Conservation (phyloP, 2,329 filamentous ascomycete genomes). For the Penicillium sp. region DNA sequence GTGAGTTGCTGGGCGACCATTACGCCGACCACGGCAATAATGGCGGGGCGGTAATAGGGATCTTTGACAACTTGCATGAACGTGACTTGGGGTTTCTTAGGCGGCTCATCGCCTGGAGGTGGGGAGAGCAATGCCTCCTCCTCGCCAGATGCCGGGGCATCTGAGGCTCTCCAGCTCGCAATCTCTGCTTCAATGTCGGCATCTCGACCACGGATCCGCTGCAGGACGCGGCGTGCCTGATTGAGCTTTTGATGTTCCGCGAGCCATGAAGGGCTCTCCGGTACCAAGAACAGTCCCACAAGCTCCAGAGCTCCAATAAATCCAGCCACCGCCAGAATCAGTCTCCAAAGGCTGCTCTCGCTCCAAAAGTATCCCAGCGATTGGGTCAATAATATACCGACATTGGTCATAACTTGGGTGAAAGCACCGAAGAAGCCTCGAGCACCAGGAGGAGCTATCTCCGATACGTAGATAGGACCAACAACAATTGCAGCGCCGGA, state of each 20-base stretch:
- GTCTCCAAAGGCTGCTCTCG: conserved; percentile 73
- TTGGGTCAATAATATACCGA: conserved; percentile 83
- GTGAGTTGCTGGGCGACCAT: conserved; percentile 93
- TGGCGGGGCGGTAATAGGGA: conserved; percentile 66
- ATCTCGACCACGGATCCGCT: conserved; percentile 69
- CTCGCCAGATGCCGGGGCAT: conserved; percentile 51
- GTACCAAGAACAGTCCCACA: conserved; percentile 69
- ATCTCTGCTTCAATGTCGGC: conserved; percentile 73
- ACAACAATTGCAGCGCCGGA: conserved; percentile 89
- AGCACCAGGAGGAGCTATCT: conserved; percentile 73
- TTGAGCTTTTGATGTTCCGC: conserved; percentile 63
- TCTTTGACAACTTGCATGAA: conserved; percentile 65
- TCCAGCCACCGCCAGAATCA: conserved; percentile 74
- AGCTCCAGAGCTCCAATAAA: conserved; percentile 66
- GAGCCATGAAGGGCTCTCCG: conserved; percentile 86
- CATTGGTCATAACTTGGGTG: conserved; percentile 91
- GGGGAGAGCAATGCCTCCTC: conserved; percentile 65
- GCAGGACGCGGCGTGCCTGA: conserved; percentile 66
- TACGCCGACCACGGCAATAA: conserved; percentile 80
- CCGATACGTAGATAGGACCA: conserved; percentile 90
- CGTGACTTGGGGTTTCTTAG: conserved; percentile 65
- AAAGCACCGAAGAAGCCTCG: conserved; percentile 75
- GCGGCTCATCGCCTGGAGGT: conserved; percentile 61
- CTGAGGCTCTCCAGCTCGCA: conserved; percentile 53
- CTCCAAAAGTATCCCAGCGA: conserved; percentile 84